phyloP scores from a whole-genome alignment of 352 stramenopile genomes.

The Phytophthora pini region DNA sequence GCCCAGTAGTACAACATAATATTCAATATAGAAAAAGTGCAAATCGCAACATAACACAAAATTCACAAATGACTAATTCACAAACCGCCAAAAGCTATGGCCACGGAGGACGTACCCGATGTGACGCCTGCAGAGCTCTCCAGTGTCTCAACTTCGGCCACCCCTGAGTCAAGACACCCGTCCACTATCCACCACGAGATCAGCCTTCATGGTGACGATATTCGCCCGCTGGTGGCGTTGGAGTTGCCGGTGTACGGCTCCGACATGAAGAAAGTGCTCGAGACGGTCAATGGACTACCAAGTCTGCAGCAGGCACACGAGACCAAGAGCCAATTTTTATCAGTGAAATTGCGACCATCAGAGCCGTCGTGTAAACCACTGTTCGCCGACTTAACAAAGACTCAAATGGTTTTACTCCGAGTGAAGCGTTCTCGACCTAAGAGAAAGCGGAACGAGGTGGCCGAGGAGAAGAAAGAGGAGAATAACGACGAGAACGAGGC shows the following conservation, averaged over 20 bases:
- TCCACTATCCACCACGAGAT: conserved; percentile 31
- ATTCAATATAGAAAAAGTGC: not conserved
- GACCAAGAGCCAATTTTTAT: conserved; percentile 77
- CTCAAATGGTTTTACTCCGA: conserved; percentile 73
- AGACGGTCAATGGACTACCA: conserved; percentile 63
- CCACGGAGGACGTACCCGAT: conserved; percentile 6
- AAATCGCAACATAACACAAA: not conserved
- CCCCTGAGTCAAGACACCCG: conserved; percentile 7
- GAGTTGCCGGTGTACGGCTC: conserved; percentile 73
- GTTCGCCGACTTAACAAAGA: conserved; percentile 84
- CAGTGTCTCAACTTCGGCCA: not conserved
- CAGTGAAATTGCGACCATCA: conserved; percentile 73
- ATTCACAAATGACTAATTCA: conserved; percentile 4
- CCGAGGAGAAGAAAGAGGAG: conserved; percentile 22
- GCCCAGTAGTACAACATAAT: not conserved
- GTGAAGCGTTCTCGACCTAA: conserved; percentile 50
- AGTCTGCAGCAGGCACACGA: conserved; percentile 73
- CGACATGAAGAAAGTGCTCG: conserved; percentile 54
- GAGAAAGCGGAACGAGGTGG: conserved; percentile 24
- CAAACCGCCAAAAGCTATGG: conserved; percentile 36
- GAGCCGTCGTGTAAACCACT: conserved; percentile 87
- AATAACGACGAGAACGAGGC: conserved; percentile 6
- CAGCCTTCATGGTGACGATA: conserved; percentile 34
- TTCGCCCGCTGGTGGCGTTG: conserved; percentile 64
- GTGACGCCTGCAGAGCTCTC: conserved; percentile 8